Base-by-base conservation (phyloP, 768 basidiomycete species). In the Scleroderma citrinum region DNA sequence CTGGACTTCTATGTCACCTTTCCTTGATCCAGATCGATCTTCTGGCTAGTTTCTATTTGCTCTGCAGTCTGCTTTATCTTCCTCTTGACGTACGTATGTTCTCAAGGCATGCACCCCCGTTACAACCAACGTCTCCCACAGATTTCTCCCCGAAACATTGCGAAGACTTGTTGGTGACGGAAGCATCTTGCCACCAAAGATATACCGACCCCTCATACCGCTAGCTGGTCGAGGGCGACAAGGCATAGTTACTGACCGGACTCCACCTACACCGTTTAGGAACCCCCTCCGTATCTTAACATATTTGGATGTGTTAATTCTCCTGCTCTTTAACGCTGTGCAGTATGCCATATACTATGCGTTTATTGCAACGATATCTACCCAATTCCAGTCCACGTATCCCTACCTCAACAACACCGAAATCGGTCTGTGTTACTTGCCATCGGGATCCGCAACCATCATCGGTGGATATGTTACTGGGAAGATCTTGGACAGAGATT, bases 371-470 rank as follows among this genome's bases (percentile, higher is more conserved):
- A 73, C 71, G 19, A 59, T 70, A 69, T 67, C 83, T 59, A 71
- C 80, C 56, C 57, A 85, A 58, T 69, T 76, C 75, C 66, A 70
- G 52, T 48, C 61, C 7, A 63, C 59, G 26, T 93, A 76, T 69
- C 76, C 73, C 7, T 74, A 56, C 51, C 67, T 79, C 42, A 67
- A 58, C 52, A 73, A 74, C 56, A 66, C 74, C 8, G 69, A 77
- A 23, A 69, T 87, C 29, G 91, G 91, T 2, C 66, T 93, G 5
- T 91, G 86, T 62, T 93, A 83, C 69, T 68, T 92, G 47, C 78
- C 82, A 1, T 76, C 85, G 44, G 92, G 89, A 2, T 76, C 79
- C 14, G 92, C 91, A 0, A 82, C 82, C 67, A 64, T 80, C 8
- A 43, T 83, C 14, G 83, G 88, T 12, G 75, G 80, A 17, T 60